Percentiles rank a stretch among this genome's conserved stretches.
These are phyloP conservation scores for Arthroderma sp. DNA, from an alignment of 2,329 filamentous ascomycete genomes.

Conservation along the genomic window DNA sequence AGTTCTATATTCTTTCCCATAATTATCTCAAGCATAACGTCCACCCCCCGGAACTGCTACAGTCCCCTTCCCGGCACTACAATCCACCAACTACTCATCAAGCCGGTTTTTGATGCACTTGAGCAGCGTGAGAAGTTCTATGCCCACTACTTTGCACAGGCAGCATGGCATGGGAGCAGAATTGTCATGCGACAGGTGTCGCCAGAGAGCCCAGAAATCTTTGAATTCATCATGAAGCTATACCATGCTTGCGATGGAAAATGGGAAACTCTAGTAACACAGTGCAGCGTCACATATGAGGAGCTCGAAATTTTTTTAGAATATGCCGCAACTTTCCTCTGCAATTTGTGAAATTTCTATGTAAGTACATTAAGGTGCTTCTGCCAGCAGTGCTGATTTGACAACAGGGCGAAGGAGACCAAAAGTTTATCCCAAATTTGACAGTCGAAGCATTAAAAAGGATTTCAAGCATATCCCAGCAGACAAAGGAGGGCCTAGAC, in stretches of 20 bases:
- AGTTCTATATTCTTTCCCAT: too few relatives aligned
- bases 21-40: too few relatives aligned
- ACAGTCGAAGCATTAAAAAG: slow-evolving; percentile 6
- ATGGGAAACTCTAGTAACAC: slow-evolving; percentile 29
- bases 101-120: slow-evolving; percentile 9
- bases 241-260: slow-evolving; percentile 36
- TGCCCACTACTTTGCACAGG: slow-evolving; percentile 14
- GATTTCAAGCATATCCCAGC: slow-evolving; percentile 2
- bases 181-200: slow-evolving; percentile 42
- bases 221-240: slow-evolving; percentile 41
- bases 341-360: slow-evolving; percentile 41
- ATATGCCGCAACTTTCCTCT: slow-evolving; percentile 37
- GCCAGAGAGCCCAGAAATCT: slow-evolving; percentile 38
- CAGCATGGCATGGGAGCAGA: slow-evolving; percentile 14
- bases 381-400: neutral
- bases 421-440: slow-evolving; percentile 16
- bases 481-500: neutral
- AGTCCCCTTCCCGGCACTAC: too few relatives aligned
- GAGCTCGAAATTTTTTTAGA: slow-evolving; percentile 28
- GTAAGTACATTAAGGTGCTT: slow-evolving; percentile 8
- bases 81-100: neutral
- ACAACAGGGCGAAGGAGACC: slow-evolving; percentile 16
- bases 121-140: slow-evolving; percentile 11
- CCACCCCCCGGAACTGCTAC: too few relatives aligned
- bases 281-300: slow-evolving; percentile 29